phyloP scores from a whole-genome alignment of 192 early-diverging fungal species.

The Pilaira anomala region DNA sequence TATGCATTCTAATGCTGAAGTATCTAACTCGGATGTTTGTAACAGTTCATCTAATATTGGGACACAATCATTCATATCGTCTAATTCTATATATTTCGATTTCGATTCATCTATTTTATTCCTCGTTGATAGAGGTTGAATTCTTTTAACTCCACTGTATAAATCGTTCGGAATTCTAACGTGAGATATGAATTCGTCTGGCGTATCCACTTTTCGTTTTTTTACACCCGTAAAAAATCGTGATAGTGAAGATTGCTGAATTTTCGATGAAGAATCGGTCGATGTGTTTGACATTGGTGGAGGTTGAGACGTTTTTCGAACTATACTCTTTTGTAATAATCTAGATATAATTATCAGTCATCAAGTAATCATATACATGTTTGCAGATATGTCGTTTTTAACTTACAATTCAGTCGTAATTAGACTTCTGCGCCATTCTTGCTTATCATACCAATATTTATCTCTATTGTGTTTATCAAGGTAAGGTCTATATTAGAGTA shows the following conservation, averaged over 20 bases:
- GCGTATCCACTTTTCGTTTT: slow-evolving; percentile 33
- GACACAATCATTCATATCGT: slow-evolving; percentile 26
- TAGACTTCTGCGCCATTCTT: slow-evolving; percentile 29
- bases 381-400: too few species aligned
- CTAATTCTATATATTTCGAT: slow-evolving; percentile 25
- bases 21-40: background rate
- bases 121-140: slow-evolving; percentile 17
- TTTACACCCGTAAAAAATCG: slow-evolving; percentile 40
- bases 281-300: background rate
- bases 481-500: slow-evolving; percentile 10
- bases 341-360: background rate
- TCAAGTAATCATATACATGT: too few species aligned
- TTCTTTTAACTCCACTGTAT: slow-evolving; percentile 37
- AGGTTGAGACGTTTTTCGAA: background rate
- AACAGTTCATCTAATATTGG: slow-evolving; percentile 15
- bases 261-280: too few species aligned
- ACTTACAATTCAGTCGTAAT: slow-evolving; percentile 33
- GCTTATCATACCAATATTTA: slow-evolving; percentile 21
- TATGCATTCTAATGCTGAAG: slow-evolving; percentile 46
- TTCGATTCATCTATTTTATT: background rate
- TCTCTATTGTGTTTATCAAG: slow-evolving; percentile 14
- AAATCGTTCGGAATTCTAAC: slow-evolving; percentile 33
- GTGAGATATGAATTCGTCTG: slow-evolving; percentile 32
- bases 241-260: slow-evolving; percentile 27
- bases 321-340: slow-evolving; percentile 2